Evolutionary conservation across 108 stramenopile species (phyloP).

Genomic region (Pseudonitzschia multistriata): DNA sequence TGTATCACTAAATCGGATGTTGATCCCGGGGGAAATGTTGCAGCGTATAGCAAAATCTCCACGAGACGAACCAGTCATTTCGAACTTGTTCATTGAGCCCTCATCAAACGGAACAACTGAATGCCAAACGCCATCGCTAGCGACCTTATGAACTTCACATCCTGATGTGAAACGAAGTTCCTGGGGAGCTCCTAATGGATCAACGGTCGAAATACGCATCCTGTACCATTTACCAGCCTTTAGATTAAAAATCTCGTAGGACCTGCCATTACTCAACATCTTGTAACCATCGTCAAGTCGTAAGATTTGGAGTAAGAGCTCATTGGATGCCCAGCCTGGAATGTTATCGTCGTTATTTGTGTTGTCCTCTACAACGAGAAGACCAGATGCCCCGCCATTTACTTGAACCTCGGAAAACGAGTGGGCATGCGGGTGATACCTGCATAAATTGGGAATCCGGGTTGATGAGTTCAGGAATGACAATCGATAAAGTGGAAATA

Average conservation of each 20-base stretch:
- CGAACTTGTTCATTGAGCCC: not conserved
- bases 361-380: conserved; percentile 36
- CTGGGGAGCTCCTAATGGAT: conserved; percentile 10
- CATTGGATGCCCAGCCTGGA: conserved; percentile 14
- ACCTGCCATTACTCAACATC: conserved; percentile 17
- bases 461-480: not conserved
- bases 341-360: not conserved
- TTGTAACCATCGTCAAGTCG: conserved; percentile 5
- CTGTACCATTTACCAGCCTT: conserved; percentile 30
- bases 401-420: conserved; percentile 21
- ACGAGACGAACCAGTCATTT: conserved; percentile 32
- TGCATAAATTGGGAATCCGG: not conserved
- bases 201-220: conserved; percentile 23
- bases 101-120: conserved; percentile 16
- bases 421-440: conserved; percentile 44
- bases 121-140: conserved; percentile 37
- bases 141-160: conserved; percentile 27
- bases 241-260: not conserved
- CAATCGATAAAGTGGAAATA: not conserved
- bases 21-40: not conserved
- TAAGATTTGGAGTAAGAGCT: conserved; percentile 9
- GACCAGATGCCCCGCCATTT: conserved; percentile 36
- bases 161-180: conserved; percentile 16
- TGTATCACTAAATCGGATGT: conserved; percentile 14
- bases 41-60: conserved; percentile 33